These are phyloP conservation scores for Physcomitrellopsis africana DNA, from an alignment of 225 moss, liverwort and hornwort species.

Conservation along the genomic window DNA sequence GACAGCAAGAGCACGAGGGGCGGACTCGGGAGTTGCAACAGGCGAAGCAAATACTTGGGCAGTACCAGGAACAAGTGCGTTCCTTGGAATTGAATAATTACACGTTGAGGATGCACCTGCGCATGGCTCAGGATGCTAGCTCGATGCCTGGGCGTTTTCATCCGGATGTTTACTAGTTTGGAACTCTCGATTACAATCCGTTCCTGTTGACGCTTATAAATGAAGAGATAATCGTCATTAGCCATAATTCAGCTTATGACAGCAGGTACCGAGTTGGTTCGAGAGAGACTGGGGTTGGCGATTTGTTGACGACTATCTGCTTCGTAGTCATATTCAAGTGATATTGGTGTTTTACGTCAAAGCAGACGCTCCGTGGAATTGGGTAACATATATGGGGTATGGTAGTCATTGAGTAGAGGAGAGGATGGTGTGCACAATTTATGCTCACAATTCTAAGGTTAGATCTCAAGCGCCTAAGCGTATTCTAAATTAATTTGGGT, in stretches of 20 bases:
- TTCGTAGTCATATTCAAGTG: slow-evolving; percentile 19
- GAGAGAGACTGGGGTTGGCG: slow-evolving; percentile 9
- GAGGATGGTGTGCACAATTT: slow-evolving; percentile 6
- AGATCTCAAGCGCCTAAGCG: slow-evolving; percentile 9
- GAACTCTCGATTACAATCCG: slow-evolving; percentile 12
- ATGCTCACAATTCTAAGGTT: slow-evolving; percentile 26
- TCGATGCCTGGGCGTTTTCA: slow-evolving; percentile 94
- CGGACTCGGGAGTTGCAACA: slow-evolving; percentile 78
- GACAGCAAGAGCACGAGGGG: slow-evolving; percentile 86
- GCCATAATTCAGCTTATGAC: slow-evolving; percentile 26
- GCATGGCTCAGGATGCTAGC: slow-evolving; percentile 91
- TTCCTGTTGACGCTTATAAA: slow-evolving; percentile 11
- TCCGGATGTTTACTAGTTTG: slow-evolving; percentile 77
- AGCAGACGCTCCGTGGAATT: slow-evolving; percentile 20
- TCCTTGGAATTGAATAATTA: slow-evolving; percentile 80
- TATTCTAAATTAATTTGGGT: slow-evolving; percentile 18
- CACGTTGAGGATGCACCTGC: slow-evolving; percentile 76
- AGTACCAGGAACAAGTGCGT: slow-evolving; percentile 91
- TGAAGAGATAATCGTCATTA: not conserved
- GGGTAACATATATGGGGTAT: slow-evolving; percentile 26
- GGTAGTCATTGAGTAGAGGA: slow-evolving; percentile 35
- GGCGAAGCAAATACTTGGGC: slow-evolving; percentile 74
- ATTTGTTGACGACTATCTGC: slow-evolving; percentile 7
- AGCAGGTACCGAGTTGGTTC: slow-evolving; percentile 15
- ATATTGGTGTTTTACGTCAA: slow-evolving; percentile 27